Conservation (phyloP, 192 early-diverging fungal species). For the Oehlia diaphana region DNA sequence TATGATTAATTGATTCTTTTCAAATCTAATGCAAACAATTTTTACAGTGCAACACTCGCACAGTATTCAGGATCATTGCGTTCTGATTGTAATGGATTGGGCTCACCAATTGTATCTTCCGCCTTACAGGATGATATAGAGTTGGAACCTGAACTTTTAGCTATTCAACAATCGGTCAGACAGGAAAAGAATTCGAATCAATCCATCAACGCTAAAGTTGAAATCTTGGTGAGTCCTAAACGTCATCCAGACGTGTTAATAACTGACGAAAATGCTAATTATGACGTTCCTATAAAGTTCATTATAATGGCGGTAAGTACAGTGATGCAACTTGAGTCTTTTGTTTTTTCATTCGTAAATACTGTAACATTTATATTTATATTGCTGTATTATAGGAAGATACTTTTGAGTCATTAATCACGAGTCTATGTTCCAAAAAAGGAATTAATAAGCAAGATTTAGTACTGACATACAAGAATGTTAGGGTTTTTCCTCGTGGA, state of each 20-base stretch:
- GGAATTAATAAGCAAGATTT: slow-evolving; percentile 21
- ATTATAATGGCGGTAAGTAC: slow-evolving; percentile 22
- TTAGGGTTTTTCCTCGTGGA: slow-evolving; percentile 29
- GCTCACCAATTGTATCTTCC: neutral
- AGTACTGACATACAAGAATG: slow-evolving; percentile 28
- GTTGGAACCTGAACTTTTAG: slow-evolving; percentile 19
- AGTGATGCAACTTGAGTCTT: neutral
- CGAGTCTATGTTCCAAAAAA: neutral
- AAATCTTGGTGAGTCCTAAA: neutral
- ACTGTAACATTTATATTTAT: neutral
- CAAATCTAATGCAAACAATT: neutral
- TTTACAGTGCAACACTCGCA: neutral
- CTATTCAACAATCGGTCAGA: neutral
- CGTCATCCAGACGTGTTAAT: neutral
- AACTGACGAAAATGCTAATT: slow-evolving; percentile 1
- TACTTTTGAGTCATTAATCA: slow-evolving; percentile 27
- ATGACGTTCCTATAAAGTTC: slow-evolving; percentile 29
- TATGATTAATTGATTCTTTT: neutral
- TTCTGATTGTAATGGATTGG: neutral
- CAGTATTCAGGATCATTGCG: slow-evolving; percentile 13
- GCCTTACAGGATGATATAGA: slow-evolving; percentile 16
- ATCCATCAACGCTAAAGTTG: slow-evolving; percentile 8
- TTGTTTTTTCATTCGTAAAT: neutral
- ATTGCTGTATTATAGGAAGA: slow-evolving; percentile 16
- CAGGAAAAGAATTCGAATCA: neutral